phyloP scores from a whole-genome alignment of 1,284 basidiomycete species.

The Paramarasmius palmivorus region DNA sequence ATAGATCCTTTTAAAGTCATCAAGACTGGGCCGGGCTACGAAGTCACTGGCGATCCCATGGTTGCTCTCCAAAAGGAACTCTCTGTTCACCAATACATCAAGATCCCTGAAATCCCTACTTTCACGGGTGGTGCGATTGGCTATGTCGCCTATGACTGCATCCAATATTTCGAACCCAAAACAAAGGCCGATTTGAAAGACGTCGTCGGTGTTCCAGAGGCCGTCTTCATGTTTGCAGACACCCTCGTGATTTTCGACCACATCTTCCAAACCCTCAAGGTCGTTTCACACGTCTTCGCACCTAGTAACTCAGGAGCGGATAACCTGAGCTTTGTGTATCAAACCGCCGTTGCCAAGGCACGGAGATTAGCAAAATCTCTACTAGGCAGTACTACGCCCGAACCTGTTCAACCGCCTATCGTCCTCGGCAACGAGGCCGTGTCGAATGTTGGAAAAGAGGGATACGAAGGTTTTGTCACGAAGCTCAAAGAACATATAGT shows the following conservation, averaged over 20 bases:
- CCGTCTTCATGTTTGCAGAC: constrained; percentile 96
- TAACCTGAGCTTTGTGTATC: constrained; percentile 79
- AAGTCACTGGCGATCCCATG: constrained; percentile 88
- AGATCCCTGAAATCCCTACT: constrained; percentile 88
- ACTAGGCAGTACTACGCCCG: constrained; percentile 57
- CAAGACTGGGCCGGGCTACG: constrained; percentile 85
- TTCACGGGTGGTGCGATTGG: constrained; percentile 99
- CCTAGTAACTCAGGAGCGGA: constrained; percentile 64
- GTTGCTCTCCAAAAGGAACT: constrained; percentile 85
- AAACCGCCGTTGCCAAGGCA: constrained; percentile 80
- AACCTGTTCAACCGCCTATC: constrained; percentile 69
- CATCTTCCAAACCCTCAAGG: constrained; percentile 91
- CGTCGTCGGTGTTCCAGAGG: constrained; percentile 86
- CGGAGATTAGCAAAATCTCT: constrained; percentile 73
- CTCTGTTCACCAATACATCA: constrained; percentile 85
- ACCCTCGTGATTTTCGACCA: constrained; percentile 97
- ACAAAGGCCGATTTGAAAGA: constrained; percentile 77
- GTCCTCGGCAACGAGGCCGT: constrained; percentile 70
- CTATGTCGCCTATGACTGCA: constrained; percentile 95
- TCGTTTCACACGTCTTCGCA: constrained; percentile 94
- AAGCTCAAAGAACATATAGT: constrained; percentile 93
- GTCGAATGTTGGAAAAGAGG: constrained; percentile 92
- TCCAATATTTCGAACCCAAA: constrained; percentile 96
- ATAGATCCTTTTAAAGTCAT: constrained; percentile 92
- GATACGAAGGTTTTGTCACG: constrained; percentile 93